These are phyloP conservation scores for Candida patagonica DNA, from an alignment of 805 yeast genomes.

Conservation along the genomic window DNA sequence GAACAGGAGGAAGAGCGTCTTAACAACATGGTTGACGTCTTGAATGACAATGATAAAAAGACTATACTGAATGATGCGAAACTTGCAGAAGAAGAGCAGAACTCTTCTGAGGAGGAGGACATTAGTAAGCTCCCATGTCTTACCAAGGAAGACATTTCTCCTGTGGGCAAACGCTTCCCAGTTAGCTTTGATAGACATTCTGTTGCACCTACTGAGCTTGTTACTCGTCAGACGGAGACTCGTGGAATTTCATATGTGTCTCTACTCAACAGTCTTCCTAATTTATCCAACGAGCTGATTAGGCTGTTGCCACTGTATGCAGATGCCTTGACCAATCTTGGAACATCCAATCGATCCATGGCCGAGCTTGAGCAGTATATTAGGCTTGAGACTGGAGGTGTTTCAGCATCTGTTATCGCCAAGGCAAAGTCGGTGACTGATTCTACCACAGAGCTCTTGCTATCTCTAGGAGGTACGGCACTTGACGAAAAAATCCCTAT, in stretches of 20 bases:
- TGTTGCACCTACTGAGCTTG: slow-evolving; percentile 7
- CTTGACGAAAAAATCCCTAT: slow-evolving; percentile 53
- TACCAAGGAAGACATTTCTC: slow-evolving; percentile 61
- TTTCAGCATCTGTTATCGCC: slow-evolving; percentile 52
- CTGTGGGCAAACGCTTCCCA: neutral
- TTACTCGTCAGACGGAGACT: slow-evolving; percentile 29
- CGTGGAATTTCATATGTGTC: slow-evolving; percentile 67
- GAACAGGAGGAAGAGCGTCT: slow-evolving; percentile 52
- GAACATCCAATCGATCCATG: slow-evolving; percentile 64
- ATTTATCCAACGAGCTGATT: slow-evolving; percentile 52
- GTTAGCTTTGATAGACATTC: neutral
- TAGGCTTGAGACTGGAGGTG: slow-evolving; percentile 76
- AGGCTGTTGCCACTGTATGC: slow-evolving; percentile 70
- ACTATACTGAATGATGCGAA: slow-evolving; percentile 52
- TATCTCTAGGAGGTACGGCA: slow-evolving; percentile 59
- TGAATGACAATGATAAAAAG: slow-evolving; percentile 49
- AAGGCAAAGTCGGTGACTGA: slow-evolving; percentile 39
- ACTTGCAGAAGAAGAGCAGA: slow-evolving; percentile 51
- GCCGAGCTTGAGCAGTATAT: slow-evolving; percentile 80
- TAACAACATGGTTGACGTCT: slow-evolving; percentile 30
- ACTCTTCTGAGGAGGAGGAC: slow-evolving; percentile 42
- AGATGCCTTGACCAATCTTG: slow-evolving; percentile 74
- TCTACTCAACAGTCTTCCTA: slow-evolving; percentile 51
- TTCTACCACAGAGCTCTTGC: slow-evolving; percentile 40
- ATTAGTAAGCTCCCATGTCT: slow-evolving; percentile 74